Conservation (phyloP, 202 grass and related monocot species). For the Schoenoplectus triqueter region DNA sequence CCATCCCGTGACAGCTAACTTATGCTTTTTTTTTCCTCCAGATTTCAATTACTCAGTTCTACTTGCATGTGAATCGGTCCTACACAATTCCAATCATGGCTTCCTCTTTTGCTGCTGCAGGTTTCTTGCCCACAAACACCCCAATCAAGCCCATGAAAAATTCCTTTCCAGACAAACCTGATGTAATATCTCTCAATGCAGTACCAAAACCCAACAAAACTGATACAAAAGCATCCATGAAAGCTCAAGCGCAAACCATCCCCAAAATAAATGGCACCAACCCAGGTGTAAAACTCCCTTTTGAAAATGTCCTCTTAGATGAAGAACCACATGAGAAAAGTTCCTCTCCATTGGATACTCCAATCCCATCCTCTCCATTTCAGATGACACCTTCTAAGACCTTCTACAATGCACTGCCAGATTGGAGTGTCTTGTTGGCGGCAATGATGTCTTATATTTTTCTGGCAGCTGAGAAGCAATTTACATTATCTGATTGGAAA, state of each 20-base stretch:
- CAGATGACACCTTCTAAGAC: constrained; percentile 49
- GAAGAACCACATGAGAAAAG: constrained; percentile 39
- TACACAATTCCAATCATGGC: constrained; percentile 49
- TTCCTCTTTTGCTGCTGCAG: constrained; percentile 51
- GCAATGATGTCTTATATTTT: constrained; percentile 85
- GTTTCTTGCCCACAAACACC: constrained; percentile 62
- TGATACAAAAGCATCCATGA: constrained; percentile 59
- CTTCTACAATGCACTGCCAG: constrained; percentile 89
- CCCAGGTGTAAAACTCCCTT: constrained; percentile 57
- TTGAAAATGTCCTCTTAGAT: constrained; percentile 24
- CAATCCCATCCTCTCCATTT: constrained; percentile 35
- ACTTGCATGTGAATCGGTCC: constrained; percentile 6
- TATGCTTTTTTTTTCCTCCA: constrained; percentile 24
- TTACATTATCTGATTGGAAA: constrained; percentile 93
- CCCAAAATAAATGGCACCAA: constrained; percentile 79
- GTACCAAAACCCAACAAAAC: constrained; percentile 62
- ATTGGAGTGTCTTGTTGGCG: constrained; percentile 97
- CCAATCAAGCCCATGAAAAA: constrained; percentile 51
- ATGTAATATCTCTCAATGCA: constrained; percentile 68
- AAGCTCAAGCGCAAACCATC: constrained; percentile 69
- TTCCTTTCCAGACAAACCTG: constrained; percentile 52
- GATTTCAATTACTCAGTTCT: constrained; percentile 22
- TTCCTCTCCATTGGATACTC: constrained; percentile 45
- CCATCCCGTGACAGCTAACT: constrained; percentile 13
- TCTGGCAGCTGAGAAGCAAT: constrained; percentile 94